Conservation (phyloP, 31 red algal species). For the Bonnemaisonia californica region DNA sequence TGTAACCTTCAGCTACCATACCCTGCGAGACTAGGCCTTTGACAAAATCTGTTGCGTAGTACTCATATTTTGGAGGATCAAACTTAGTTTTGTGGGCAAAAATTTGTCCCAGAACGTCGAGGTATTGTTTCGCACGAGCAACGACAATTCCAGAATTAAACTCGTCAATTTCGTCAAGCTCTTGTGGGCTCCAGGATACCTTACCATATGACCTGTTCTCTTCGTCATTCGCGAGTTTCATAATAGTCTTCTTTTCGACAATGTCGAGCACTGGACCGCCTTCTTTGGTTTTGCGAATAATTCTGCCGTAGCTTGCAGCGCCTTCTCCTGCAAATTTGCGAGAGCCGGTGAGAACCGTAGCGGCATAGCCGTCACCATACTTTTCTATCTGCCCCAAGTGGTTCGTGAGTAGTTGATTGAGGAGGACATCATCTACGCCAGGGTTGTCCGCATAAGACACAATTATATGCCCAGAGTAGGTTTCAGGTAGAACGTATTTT, state of each 20-base stretch:
- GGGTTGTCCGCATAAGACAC: constrained; percentile 94
- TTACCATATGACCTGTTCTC: constrained; percentile 1
- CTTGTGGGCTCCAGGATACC: constrained; percentile 32
- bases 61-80: constrained; percentile 78
- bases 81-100: constrained; percentile 58
- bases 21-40: constrained; percentile 48
- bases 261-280: constrained; percentile 70
- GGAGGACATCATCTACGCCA: constrained; percentile 62
- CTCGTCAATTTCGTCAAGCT: constrained; percentile 75
- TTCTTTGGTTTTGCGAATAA: constrained; percentile 58
- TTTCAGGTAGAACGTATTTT: constrained; percentile 44
- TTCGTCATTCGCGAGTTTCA: constrained; percentile 23
- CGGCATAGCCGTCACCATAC: constrained; percentile 39
- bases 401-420: constrained; percentile 46
- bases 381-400: constrained; percentile 35
- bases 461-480: constrained; percentile 70
- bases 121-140: constrained; percentile 43
- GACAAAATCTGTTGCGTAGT: constrained; percentile 93
- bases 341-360: constrained; percentile 80
- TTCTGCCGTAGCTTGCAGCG: constrained; percentile 72
- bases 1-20: constrained; percentile 49
- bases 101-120: constrained; percentile 42
- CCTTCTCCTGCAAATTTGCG: constrained; percentile 41
- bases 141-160: constrained; percentile 96
- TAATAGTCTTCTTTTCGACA: constrained; percentile 83